phyloP scores from a whole-genome alignment of 169 alveolate genomes.

The Sarcocystis neurona region DNA sequence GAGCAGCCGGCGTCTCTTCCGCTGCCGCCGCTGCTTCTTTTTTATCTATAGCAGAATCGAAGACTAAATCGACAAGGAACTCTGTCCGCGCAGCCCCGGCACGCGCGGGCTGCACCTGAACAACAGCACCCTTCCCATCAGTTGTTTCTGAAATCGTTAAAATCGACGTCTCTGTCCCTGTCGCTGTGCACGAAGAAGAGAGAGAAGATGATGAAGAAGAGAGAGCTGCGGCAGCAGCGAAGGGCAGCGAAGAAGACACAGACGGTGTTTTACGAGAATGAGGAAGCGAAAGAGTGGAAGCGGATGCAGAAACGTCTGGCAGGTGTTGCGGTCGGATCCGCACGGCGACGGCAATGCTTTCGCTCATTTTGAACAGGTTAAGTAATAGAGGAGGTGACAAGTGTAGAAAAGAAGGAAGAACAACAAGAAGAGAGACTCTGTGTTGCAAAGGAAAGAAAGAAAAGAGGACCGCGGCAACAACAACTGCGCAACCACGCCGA shows the following conservation, averaged over 20 bases:
- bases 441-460: neutral
- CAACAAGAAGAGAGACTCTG: neutral
- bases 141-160: neutral
- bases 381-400: neutral
- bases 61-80: slow-evolving; percentile 1
- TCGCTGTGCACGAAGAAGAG: no score
- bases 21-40: neutral
- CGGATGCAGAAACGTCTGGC: neutral
- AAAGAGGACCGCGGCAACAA: neutral
- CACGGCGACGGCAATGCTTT: slow-evolving; percentile 10
- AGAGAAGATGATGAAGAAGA: no score
- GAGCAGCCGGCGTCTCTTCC: neutral
- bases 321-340: slow-evolving; percentile 21
- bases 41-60: slow-evolving; percentile 14
- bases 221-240: no score
- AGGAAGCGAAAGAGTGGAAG: neutral
- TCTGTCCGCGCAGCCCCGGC: neutral
- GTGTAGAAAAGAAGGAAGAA: neutral
- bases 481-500: neutral
- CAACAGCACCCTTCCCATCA: neutral
- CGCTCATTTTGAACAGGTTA: neutral
- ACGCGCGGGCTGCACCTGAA: neutral
- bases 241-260: no score
- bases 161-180: no score
- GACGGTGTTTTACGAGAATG: neutral